phyloP scores from a whole-genome alignment of 2,329 filamentous ascomycete species.

The Drechslerella coelobrocha region DNA sequence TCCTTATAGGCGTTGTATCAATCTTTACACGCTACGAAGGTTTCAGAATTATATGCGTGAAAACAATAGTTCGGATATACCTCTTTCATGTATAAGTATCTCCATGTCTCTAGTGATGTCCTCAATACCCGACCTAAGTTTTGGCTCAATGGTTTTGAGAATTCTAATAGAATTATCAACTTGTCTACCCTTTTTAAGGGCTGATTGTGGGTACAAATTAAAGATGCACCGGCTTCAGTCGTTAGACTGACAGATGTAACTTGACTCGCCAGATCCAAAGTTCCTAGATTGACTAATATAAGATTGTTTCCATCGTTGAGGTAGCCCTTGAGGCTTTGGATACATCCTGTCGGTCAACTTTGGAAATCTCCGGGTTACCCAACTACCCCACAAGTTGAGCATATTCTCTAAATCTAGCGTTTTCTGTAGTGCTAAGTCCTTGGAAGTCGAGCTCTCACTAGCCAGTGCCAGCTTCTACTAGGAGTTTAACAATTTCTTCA shows the following conservation, averaged over 20 bases:
- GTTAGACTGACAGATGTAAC: neutral
- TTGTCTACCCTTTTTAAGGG: conserved; percentile 75
- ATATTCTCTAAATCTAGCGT: conserved; percentile 87
- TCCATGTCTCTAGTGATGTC: conserved; percentile 89
- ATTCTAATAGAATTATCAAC: conserved; percentile 88
- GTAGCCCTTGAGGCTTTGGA: neutral
- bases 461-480: conserved; percentile 79
- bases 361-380: neutral
- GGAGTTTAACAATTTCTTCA: conserved; percentile 73
- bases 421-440: conserved; percentile 92
- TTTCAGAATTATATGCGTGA: conserved; percentile 93
- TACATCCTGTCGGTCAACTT: too few relatives aligned
- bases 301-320: neutral
- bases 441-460: conserved; percentile 78
- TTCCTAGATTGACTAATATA: conserved; percentile 1
- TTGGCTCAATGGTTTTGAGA: conserved; percentile 79
- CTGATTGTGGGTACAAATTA: neutral
- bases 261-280: conserved; percentile 2
- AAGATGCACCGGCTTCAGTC: conserved; percentile 1
- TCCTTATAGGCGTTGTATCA: conserved; percentile 81
- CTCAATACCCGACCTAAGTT: conserved; percentile 75
- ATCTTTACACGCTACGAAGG: conserved; percentile 91
- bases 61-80: conserved; percentile 88
- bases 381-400: neutral
- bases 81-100: conserved; percentile 85